A percentile compares a stretch with the other conserved stretches of the same genome.
Evolutionary conservation across 2,329 filamentous ascomycete species (phyloP).

Genomic region (Aspergillus versicolor): DNA sequence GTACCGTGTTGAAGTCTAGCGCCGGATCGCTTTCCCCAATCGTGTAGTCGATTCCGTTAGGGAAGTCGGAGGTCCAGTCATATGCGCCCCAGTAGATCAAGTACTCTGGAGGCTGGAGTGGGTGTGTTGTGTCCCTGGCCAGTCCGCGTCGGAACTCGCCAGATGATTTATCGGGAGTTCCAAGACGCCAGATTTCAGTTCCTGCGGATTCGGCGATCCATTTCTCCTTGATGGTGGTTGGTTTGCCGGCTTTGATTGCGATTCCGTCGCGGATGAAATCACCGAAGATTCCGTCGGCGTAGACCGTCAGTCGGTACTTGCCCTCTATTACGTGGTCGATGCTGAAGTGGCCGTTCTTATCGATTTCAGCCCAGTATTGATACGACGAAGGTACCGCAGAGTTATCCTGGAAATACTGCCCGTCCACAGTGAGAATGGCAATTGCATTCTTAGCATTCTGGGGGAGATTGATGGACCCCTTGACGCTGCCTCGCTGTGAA

Average conservation of each 20-base stretch:
- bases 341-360: constrained; percentile 47
- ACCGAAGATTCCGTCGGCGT: constrained; percentile 63
- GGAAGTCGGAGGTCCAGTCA: constrained; percentile 61
- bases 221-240: constrained; percentile 36
- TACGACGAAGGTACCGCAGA: constrained; percentile 54
- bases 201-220: constrained; percentile 60
- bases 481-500: constrained; percentile 51
- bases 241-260: constrained; percentile 43
- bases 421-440: constrained; percentile 55
- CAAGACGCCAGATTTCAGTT: constrained; percentile 62
- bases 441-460: constrained; percentile 52
- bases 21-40: constrained; percentile 53
- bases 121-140: constrained; percentile 48
- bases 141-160: constrained; percentile 63
- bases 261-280: constrained; percentile 57
- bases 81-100: constrained; percentile 62
- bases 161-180: constrained; percentile 60
- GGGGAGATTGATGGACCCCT: constrained; percentile 54
- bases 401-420: constrained; percentile 60
- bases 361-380: constrained; percentile 62
- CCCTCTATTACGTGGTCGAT: constrained; percentile 58
- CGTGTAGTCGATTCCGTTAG: constrained; percentile 57
- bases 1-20: constrained; percentile 62
- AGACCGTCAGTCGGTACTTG: constrained; percentile 62
- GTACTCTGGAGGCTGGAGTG: constrained; percentile 57